A percentile compares a stretch with the other conserved stretches of the same genome.
Conservation (phyloP, 179 eudicot species). For the Sideroxylon spinosum region DNA sequence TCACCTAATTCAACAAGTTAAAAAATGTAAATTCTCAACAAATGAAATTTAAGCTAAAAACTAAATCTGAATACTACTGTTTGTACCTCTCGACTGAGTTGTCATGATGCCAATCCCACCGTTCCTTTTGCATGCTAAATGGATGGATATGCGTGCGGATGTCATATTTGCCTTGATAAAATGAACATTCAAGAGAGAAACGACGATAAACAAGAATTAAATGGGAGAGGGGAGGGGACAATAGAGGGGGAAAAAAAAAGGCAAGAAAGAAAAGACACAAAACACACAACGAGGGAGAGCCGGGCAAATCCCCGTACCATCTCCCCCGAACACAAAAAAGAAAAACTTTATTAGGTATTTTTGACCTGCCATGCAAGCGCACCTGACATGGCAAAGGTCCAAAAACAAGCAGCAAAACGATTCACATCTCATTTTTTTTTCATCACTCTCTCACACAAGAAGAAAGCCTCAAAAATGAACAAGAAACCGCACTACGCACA, state of each 20-base stretch:
- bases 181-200: too few species aligned
- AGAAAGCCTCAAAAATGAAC: too few species aligned
- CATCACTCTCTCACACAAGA: too few species aligned
- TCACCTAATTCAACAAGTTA: too few species aligned
- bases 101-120: neutral
- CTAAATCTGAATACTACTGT: too few species aligned
- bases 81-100: too few species aligned
- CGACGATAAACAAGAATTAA: too few species aligned
- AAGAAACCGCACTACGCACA: too few species aligned
- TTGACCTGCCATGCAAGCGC: slow-evolving; percentile 62
- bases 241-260: too few species aligned
- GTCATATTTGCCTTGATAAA: neutral
- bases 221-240: too few species aligned
- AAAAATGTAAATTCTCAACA: too few species aligned
- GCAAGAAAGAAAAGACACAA: slow-evolving; percentile 7
- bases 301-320: slow-evolving; percentile 63
- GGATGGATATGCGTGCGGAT: neutral
- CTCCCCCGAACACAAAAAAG: slow-evolving; percentile 41
- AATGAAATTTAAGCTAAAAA: too few species aligned
- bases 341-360: slow-evolving; percentile 30
- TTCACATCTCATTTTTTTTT: neutral
- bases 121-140: neutral
- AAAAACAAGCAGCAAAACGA: neutral
- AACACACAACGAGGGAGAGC: slow-evolving; percentile 36
- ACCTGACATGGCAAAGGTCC: slow-evolving; percentile 58